Evolutionary conservation across 2,329 filamentous ascomycete species (phyloP), one percentile per base, ranked within the genome.

Genomic region (Aspergillus melleus): DNA sequence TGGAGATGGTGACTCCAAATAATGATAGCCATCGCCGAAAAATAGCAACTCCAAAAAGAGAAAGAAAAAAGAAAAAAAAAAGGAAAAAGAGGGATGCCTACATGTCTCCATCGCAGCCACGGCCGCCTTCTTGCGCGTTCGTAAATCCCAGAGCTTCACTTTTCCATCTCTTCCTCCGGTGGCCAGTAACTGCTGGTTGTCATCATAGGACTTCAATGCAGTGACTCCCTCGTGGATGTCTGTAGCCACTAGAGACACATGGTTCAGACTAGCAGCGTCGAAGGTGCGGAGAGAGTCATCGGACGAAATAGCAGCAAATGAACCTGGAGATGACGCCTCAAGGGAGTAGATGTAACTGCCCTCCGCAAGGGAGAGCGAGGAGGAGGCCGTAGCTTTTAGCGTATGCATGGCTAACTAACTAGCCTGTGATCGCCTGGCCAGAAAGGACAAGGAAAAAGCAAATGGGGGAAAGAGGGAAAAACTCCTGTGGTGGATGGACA

Each of bases 291-390:
- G 66, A 19, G 78, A 80, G 66, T 80, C 76, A 69, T 80, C 77
- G 19, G 78, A 80, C 8, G 77, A 77, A 57, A 80, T 80, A 47
- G 75, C 76, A 14, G 77, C 77, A 49, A 80, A 72, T 9, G 68
- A 66, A 24, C 66, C 66, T 24, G 66, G 62, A 14, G 69, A 68
- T 8, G 69, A 68, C 2, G 70, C 62, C 6, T 71, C 66, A 54
- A 80, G 69, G 10, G 72, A 71, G 65, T 80, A 80, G 63, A 80
- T 79, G 68, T 80, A 80, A 61, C 72, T 78, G 30, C 73, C 72
- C 42, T 71, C 55, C 1, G 77, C 72, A 1, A 79, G 70, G 20
- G 72, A 73, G 47, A 79, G 67, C n/a, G 74, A 73, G 10, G 76
- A 77, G 11, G 72, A 71, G 29, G 70, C 70, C 1, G 63, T 70